A percentile compares a stretch with the other conserved stretches of the same genome.
phyloP scores from a whole-genome alignment of 2,329 filamentous ascomycete species.

The Ophiostoma populinum region DNA sequence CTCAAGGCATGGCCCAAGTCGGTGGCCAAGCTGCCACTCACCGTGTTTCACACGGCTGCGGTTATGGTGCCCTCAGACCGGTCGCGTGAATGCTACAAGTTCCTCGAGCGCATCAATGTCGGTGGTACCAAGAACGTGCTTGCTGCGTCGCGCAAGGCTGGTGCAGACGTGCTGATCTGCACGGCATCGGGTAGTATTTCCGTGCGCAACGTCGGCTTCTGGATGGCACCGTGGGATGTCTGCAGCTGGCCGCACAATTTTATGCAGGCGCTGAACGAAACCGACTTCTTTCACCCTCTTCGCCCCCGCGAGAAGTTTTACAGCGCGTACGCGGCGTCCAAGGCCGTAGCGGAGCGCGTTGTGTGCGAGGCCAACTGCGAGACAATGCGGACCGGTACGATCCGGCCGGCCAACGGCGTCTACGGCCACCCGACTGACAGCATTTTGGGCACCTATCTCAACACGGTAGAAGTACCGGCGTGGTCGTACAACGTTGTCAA shows the following conservation, averaged over 20 bases:
- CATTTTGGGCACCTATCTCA: conserved; percentile 25
- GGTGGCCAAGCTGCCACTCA: conserved; percentile 25
- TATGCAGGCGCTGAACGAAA: conserved; percentile 25
- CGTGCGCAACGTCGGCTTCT: conserved; percentile 20
- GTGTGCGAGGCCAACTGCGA: conserved; percentile 20
- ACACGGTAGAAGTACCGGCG: conserved; percentile 21
- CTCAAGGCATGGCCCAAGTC: conserved; percentile 23
- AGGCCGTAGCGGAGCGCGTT: conserved; percentile 26
- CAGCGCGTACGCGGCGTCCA: conserved; percentile 28
- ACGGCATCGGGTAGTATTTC: conserved; percentile 29
- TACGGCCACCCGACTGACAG: conserved; percentile 33
- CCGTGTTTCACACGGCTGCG: conserved; percentile 32
- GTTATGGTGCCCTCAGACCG: conserved; percentile 27
- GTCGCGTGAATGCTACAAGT: conserved; percentile 20
- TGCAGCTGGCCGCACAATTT: conserved; percentile 18
- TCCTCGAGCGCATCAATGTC: conserved; percentile 26
- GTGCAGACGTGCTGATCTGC: conserved; percentile 26
- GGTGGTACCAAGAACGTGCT: conserved; percentile 28
- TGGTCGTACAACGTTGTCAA: conserved; percentile 24
- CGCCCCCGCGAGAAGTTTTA: conserved; percentile 24
- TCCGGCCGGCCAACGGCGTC: conserved; percentile 33
- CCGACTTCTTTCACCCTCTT: conserved; percentile 21
- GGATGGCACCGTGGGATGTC: conserved; percentile 24
- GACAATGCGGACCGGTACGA: conserved; percentile 30
- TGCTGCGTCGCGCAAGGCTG: conserved; percentile 21